Evolutionary conservation across 2,329 filamentous ascomycete genomes (phyloP), one percentile per base, ranked within the genome.

Genomic region (Fusarium fujikuroi): DNA sequence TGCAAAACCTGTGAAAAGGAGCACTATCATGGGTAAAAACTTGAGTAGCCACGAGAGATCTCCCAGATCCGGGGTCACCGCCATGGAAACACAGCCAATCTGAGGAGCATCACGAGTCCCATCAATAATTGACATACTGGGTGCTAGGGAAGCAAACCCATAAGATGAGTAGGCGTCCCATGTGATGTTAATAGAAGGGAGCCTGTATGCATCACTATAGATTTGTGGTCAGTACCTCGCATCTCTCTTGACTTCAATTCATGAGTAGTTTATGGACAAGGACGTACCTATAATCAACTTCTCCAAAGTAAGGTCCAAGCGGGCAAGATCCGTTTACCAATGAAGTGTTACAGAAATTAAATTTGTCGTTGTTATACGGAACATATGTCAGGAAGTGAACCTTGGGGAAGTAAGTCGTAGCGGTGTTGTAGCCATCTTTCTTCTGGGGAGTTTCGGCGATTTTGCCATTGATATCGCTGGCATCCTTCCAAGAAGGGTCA

Each of bases 11-110:
- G 97, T 93, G 44, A 95, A 86, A 6, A 95, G 84, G 37, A 99
- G 86, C 30, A 98, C 89, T 7, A 92, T 85, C 30, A 95, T 87
- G 2, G 96, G 95, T 9, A 97, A 82, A 79, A 93, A 96, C 61
- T 87, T 90, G 53, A 97, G 81, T 47, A 93, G 85, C 81, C 88
- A 89, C n/a, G 88, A 87, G 40, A 97, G 83, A 15, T 83, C 80
- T 10, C 95, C 95, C 9, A 99, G 85, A 75, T 93, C 92, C 0
- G 96, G 96, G 0, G 95, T 98, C 64, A 98, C 88, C 64, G 89
- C 90, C n/a, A 93, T 89, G 34, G 92, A 92, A 39, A 98, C 86
- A 79, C 96, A 99, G 57, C 91, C 94, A 47, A 98, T 88, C 59
- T 89, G 84, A 19, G 90, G 90, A 21, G 85, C 87, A 4, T 80